Percentiles rank a stretch among this genome's conserved stretches.
phyloP scores from a whole-genome alignment of 2,329 filamentous ascomycete genomes.

The Thelonectria rubi region DNA sequence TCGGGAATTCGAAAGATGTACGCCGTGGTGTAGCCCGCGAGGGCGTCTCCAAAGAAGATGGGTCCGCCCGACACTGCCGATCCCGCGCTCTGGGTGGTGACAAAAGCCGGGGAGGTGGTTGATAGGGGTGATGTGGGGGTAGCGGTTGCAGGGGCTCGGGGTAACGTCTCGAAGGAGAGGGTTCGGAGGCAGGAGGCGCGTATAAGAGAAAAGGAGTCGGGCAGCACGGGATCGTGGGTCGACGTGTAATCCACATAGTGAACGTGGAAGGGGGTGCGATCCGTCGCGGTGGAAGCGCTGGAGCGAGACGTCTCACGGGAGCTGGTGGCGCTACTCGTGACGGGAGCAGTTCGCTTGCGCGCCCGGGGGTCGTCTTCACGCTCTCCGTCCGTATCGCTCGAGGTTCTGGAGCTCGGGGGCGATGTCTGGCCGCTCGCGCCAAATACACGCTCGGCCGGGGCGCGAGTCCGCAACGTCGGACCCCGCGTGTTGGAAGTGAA shows the following conservation, averaged over 20 bases:
- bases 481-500: slow-evolving; percentile 53
- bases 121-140: slow-evolving; percentile 50
- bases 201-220: slow-evolving; percentile 72
- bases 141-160: slow-evolving; percentile 60
- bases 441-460: slow-evolving; percentile 68
- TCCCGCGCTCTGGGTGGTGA: slow-evolving; percentile 63
- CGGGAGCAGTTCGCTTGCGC: slow-evolving; percentile 53
- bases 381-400: slow-evolving; percentile 62
- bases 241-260: slow-evolving; percentile 76
- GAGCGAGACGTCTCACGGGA: slow-evolving; percentile 61
- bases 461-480: slow-evolving; percentile 68
- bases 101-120: slow-evolving; percentile 57
- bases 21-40: slow-evolving; percentile 73
- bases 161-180: slow-evolving; percentile 72
- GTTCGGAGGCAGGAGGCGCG: slow-evolving; percentile 73
- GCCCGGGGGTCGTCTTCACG: slow-evolving; percentile 53
- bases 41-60: slow-evolving; percentile 73
- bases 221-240: slow-evolving; percentile 69
- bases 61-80: slow-evolving; percentile 69
- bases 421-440: slow-evolving; percentile 57
- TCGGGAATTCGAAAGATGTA: slow-evolving; percentile 77
- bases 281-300: slow-evolving; percentile 61
- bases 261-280: slow-evolving; percentile 60
- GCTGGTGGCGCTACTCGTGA: slow-evolving; percentile 55
- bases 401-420: slow-evolving; percentile 62